Base-by-base conservation (phyloP, 1,139 yeast genomes). In the Sugiyamaella paludigena region DNA sequence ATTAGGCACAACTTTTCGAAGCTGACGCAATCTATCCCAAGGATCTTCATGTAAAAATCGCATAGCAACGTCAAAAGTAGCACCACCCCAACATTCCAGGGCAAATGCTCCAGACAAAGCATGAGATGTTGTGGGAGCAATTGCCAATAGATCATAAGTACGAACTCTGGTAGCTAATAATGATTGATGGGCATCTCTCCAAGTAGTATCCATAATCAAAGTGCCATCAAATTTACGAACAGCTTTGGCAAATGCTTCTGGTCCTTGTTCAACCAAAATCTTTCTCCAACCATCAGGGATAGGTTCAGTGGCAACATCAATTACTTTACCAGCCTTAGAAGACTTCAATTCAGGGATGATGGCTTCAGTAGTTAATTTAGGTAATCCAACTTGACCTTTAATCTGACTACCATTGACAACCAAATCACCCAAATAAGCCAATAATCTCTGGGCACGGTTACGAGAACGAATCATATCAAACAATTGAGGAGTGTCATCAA, bases 101-200 rank as follows among this genome's bases (percentile, higher is more conserved):
- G 98, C 94, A 70, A 88, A 94, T 1, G 96, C 95, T 52, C 95
- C 94, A 56, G 85, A 73, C 61, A 89, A 73, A 16, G 96, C 98
- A 66, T 86, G 83, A 1, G 97, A 87, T 30, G 99, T 92, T 47
- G 95, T 81, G 50, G 91, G 92, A 24, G 98, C 98, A 73, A 94
- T 87, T 58, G 89, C 87, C 51, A 84, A 75, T 64, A 92, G 75
- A 69, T 92, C 99, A 62, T 86, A 79, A 28, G 98, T 94, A 73
- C 99, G 84, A 35, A 92, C 95, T 72, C 98, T 85, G 38, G 98
- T 94, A 7, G 99, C 99, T 62, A 92, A 77, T 60, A 92, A 74
- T n/a, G 98, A 89, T 76, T 92, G 99, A 72, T 94, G 98, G 35
- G 98, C 98, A 72, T 92, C 99, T 81, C 99, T 87, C 99, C 99